Percentiles rank a stretch among this genome's conserved stretches.
These are phyloP conservation scores for Trichoderma pleuroti DNA, from an alignment of 2,329 filamentous ascomycete genomes.

Conservation along the genomic window DNA sequence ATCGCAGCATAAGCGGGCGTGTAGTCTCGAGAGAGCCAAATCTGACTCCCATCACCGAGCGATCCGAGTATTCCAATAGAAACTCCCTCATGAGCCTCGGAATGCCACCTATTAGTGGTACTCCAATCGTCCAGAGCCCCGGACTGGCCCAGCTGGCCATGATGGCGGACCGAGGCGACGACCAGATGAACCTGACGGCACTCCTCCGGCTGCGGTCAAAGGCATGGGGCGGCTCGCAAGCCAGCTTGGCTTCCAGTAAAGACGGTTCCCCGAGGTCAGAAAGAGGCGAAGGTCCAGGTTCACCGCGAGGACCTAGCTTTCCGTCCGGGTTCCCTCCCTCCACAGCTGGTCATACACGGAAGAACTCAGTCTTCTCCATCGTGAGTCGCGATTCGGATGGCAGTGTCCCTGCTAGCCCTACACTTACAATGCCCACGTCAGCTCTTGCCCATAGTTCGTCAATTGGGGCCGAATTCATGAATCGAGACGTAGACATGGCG, in stretches of 20 bases:
- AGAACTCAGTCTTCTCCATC: constrained; percentile 49
- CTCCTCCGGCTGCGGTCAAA: constrained; percentile 69
- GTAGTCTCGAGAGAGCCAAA: constrained; percentile 80
- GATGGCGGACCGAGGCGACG: constrained; percentile 53
- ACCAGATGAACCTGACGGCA: constrained; percentile 71
- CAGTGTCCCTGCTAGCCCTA: constrained; percentile 49
- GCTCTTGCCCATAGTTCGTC: constrained; percentile 11
- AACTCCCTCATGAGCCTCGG: constrained; percentile 80
- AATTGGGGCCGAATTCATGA: background rate
- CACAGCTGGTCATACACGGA: constrained; percentile 40
- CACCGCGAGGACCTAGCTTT: constrained; percentile 34
- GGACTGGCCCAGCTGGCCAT: constrained; percentile 74
- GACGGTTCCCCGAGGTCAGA: constrained; percentile 51
- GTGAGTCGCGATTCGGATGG: constrained; percentile 48
- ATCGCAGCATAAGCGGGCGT: constrained; percentile 69
- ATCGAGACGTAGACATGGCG: background rate
- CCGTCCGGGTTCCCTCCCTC: constrained; percentile 20
- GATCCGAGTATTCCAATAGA: constrained; percentile 91
- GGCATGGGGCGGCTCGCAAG: constrained; percentile 79
- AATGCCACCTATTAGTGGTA: constrained; percentile 38
- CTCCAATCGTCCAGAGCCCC: constrained; percentile 57
- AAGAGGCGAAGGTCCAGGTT: constrained; percentile 46
- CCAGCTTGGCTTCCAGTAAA: constrained; percentile 58
- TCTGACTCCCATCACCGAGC: constrained; percentile 91
- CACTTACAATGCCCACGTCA: constrained; percentile 42